Base-by-base conservation (phyloP, 352 stramenopile species). In the Lagenidium giganteum region DNA sequence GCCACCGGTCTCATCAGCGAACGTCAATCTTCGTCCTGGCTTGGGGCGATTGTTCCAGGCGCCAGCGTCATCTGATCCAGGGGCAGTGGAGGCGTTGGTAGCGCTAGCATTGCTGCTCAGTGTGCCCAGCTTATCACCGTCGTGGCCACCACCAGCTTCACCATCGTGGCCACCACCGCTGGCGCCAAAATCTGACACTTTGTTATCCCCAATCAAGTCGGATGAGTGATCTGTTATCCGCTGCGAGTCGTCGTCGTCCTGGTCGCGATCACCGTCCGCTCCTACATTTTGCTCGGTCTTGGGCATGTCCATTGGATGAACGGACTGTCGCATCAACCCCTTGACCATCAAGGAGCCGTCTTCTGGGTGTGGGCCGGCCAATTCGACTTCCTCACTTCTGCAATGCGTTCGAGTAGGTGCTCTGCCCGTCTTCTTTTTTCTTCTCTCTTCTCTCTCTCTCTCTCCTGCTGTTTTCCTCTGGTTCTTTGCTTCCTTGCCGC, bases 1-100 rank as follows among this genome's bases (percentile, higher is more conserved):
- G 11, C 73, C 75, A 27, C 72, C 78, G 4, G 52, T 62, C 45
- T 90, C 78, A 34, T 90, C 78, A 3, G 70, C 78, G 39, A 90
- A 90, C 7, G 60, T 70, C 22, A 90, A 67, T 39, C 44, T 51
- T 25, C 71, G 65, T 8, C 54, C 59, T 11, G 47, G 51, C 44
- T 81, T 83, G 34, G 23, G 18, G 7, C 6, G 26, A n/a, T 13
- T 31, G 17, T 37, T 47, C 11, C 38, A 36, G 29, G 3, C 56
- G 21, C 11, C 36, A 20, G 28, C 13, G 22, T 5, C 17, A n/a
- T 23, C 42, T 24, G 47, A 23, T 22, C 27, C 9, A 12, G 17
- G 5, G 16, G 38, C 26, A 29, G 4, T 23, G 16, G 14, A 14
- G 12, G 18, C 21, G 27, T 35, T 40, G 34, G 12, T 29, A 27